A percentile compares a stretch with the other conserved stretches of the same genome.
Evolutionary conservation across 1,284 basidiomycete genomes (phyloP).

Genomic region (Ceratobasidium sp.): DNA sequence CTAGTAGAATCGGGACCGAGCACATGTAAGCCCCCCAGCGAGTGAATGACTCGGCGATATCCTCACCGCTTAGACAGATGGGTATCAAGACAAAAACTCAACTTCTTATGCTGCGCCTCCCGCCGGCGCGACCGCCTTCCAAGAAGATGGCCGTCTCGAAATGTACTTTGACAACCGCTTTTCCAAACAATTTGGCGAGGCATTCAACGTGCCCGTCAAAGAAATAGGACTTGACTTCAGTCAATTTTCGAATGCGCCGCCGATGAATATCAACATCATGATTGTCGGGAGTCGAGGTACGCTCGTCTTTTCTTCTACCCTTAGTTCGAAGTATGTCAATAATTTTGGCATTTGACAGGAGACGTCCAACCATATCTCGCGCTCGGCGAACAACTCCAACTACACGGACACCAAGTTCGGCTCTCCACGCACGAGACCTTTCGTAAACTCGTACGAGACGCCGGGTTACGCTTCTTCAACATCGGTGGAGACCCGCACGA

Average conservation of each 20-base stretch:
- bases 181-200: not conserved
- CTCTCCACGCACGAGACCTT: constrained; percentile 77
- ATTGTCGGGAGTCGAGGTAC: constrained; percentile 54
- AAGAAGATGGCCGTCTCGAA: constrained; percentile 34
- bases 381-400: constrained; percentile 68
- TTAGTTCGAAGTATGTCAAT: not conserved
- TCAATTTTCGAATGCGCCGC: constrained; percentile 57
- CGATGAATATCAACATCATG: constrained; percentile 72
- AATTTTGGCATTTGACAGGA: constrained; percentile 56
- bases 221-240: constrained; percentile 8
- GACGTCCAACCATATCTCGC: constrained; percentile 81
- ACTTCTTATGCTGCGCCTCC: too few species aligned
- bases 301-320: not conserved
- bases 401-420: constrained; percentile 71
- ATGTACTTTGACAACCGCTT: constrained; percentile 24
- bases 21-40: too few species aligned
- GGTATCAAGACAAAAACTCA: too few species aligned
- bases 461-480: constrained; percentile 68
- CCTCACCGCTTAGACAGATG: too few species aligned
- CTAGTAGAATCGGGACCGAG: too few species aligned
- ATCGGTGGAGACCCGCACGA: constrained; percentile 72
- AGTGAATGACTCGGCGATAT: too few species aligned
- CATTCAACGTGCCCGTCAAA: constrained; percentile 8
- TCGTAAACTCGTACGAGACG: constrained; percentile 66
- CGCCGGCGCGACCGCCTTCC: not conserved